A percentile compares a stretch with the other conserved stretches of the same genome.
Conservation (phyloP, 2,329 filamentous ascomycete genomes). For the Trichoderma afroharzianum region DNA sequence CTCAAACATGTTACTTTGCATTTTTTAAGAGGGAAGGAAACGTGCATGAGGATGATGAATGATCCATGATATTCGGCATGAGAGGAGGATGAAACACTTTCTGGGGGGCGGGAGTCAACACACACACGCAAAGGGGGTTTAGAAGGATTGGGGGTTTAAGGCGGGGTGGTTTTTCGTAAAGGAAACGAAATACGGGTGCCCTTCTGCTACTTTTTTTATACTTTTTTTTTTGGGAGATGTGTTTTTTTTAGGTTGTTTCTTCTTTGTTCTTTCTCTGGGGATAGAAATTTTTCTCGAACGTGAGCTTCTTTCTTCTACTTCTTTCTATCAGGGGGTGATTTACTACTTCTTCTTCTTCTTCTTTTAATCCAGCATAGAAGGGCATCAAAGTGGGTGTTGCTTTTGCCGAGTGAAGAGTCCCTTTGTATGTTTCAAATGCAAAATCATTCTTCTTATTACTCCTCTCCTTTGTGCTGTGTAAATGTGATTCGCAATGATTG, state of each 20-base stretch:
- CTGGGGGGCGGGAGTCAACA: background rate
- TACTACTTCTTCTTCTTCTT: background rate
- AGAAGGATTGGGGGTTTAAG: background rate
- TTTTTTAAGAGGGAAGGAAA: no score
- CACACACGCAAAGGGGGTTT: background rate
- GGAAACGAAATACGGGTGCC: background rate
- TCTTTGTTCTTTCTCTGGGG: slow-evolving; percentile 5
- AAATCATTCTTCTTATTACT: background rate
- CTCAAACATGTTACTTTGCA: background rate
- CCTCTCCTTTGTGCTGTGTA: background rate
- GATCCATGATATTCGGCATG: background rate
- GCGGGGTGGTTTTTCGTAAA: background rate
- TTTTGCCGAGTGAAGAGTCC: slow-evolving; percentile 1
- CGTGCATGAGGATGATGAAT: background rate
- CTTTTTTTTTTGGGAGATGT: no score
- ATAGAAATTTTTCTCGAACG: background rate
- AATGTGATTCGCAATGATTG: background rate
- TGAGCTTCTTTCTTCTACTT: background rate
- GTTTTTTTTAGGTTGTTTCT: background rate
- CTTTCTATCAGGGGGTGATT: background rate
- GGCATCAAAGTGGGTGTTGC: background rate
- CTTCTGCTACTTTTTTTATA: background rate
- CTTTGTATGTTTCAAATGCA: background rate
- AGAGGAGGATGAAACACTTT: background rate
- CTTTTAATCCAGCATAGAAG: slow-evolving; percentile 16